Evolutionary conservation across 257 asterid genomes (phyloP).

Genomic region (Craterostigma plantagineum): DNA sequence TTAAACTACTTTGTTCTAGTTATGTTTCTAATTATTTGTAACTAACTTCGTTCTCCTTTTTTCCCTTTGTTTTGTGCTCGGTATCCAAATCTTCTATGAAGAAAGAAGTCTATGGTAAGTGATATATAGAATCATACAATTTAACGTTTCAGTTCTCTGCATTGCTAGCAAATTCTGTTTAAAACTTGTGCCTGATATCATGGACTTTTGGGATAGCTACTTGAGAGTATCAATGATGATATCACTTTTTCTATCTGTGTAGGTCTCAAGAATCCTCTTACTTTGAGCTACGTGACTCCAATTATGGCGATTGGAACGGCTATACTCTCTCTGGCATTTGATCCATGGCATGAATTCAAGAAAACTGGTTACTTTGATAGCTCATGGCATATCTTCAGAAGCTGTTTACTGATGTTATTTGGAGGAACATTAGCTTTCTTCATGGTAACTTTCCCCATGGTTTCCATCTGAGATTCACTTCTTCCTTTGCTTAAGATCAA

Average conservation of each 20-base stretch:
- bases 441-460: slow-evolving; percentile 51
- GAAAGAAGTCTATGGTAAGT: slow-evolving; percentile 96
- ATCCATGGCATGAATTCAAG: slow-evolving; percentile 85
- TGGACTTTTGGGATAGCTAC: too few relatives aligned
- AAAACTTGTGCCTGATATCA: too few relatives aligned
- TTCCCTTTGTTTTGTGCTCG: slow-evolving; percentile 6
- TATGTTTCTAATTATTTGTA: too few relatives aligned
- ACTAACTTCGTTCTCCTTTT: too few relatives aligned
- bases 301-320: slow-evolving; percentile 94
- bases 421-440: slow-evolving; percentile 98
- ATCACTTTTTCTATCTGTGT: slow-evolving; percentile 10
- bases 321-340: slow-evolving; percentile 57
- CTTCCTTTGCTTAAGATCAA: too few relatives aligned
- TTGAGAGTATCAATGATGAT: too few relatives aligned
- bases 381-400: slow-evolving; percentile 61
- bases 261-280: slow-evolving; percentile 95
- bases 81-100: slow-evolving; percentile 33
- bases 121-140: too few relatives aligned
- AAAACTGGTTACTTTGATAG: slow-evolving; percentile 54
- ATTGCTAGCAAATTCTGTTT: too few relatives aligned
- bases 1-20: neutral
- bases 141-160: slow-evolving; percentile 12
- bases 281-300: slow-evolving; percentile 94
- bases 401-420: slow-evolving; percentile 84
- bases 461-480: slow-evolving; percentile 68